These are phyloP conservation scores for Saccharomycopsis oosterbeekiorum DNA, from an alignment of 805 yeast genomes.

Conservation along the genomic window DNA sequence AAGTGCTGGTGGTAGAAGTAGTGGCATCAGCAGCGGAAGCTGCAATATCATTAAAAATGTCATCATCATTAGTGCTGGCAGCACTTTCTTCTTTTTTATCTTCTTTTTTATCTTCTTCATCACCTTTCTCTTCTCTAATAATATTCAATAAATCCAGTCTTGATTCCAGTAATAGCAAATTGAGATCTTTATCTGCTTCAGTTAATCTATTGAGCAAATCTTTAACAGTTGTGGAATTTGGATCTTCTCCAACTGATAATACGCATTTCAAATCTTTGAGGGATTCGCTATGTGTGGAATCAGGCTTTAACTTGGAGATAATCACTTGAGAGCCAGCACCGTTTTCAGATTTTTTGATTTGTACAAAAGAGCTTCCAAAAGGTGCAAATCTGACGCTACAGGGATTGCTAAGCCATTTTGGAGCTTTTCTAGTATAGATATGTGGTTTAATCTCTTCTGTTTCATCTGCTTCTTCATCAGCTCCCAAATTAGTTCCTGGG, in stretches of 20 bases:
- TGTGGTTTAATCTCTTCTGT: conserved; percentile 44
- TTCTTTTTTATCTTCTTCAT: conserved; percentile 26
- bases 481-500: conserved; percentile 12
- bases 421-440: conserved; percentile 69
- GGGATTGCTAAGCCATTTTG: conserved; percentile 76
- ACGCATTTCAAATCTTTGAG: background rate
- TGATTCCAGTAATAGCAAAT: conserved; percentile 26
- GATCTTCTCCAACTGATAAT: background rate
- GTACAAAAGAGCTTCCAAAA: conserved; percentile 83
- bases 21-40: background rate
- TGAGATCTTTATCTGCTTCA: conserved; percentile 40
- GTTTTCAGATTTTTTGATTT: conserved; percentile 27
- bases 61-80: conserved; percentile 29
- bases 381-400: conserved; percentile 67
- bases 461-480: conserved; percentile 26
- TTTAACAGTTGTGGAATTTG: conserved; percentile 3
- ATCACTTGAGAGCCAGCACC: background rate
- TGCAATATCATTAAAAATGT: conserved; percentile 25
- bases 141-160: background rate
- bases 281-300: background rate
- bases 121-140: conserved; percentile 17
- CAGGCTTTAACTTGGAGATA: background rate
- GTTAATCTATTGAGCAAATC: conserved; percentile 17
- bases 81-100: conserved; percentile 29
- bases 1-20: conserved; percentile 12